phyloP scores from a whole-genome alignment of 768 basidiomycete species.

The Pholiota microspora region DNA sequence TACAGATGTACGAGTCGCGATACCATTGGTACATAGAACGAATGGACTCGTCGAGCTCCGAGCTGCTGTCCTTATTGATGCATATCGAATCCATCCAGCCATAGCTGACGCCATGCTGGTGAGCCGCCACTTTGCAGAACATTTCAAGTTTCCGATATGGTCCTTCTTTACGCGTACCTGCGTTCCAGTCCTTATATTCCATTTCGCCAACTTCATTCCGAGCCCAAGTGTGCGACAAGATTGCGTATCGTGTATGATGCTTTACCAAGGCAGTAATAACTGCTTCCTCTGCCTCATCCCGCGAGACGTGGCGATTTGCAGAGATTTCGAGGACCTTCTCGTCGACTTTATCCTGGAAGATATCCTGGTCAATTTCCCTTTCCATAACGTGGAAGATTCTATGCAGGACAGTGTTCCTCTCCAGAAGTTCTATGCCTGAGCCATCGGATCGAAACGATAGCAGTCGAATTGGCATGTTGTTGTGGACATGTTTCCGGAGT shows the following conservation, averaged over 20 bases:
- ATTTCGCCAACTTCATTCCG: slow-evolving; percentile 6
- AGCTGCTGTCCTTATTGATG: slow-evolving; percentile 11
- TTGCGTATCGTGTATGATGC: slow-evolving; percentile 2
- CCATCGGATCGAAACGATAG: slow-evolving; percentile 3
- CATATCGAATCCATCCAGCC: slow-evolving; percentile 9
- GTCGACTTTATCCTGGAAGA: not conserved
- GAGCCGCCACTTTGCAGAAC: slow-evolving; percentile 5
- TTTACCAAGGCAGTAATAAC: not conserved
- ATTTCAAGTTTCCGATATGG: slow-evolving; percentile 1
- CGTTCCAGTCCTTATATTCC: slow-evolving; percentile 3
- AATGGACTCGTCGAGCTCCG: slow-evolving; percentile 11
- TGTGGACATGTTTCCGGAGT: not conserved
- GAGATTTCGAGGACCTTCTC: not conserved
- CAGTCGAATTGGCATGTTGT: slow-evolving; percentile 6
- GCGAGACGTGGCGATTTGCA: not conserved
- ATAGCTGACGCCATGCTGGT: not conserved
- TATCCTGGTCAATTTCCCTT: not conserved
- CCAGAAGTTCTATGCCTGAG: slow-evolving; percentile 5
- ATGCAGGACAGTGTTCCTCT: slow-evolving; percentile 1
- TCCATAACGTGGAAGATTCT: not conserved
- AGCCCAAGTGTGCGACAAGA: slow-evolving; percentile 5
- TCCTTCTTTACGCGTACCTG: not conserved
- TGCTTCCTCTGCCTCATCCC: not conserved
- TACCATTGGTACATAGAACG: slow-evolving; percentile 12
- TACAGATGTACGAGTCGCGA: slow-evolving; percentile 2